Percentiles rank a stretch among this genome's conserved stretches.
Evolutionary conservation across 768 basidiomycete species (phyloP).

Genomic region (Tulasnella sp.): DNA sequence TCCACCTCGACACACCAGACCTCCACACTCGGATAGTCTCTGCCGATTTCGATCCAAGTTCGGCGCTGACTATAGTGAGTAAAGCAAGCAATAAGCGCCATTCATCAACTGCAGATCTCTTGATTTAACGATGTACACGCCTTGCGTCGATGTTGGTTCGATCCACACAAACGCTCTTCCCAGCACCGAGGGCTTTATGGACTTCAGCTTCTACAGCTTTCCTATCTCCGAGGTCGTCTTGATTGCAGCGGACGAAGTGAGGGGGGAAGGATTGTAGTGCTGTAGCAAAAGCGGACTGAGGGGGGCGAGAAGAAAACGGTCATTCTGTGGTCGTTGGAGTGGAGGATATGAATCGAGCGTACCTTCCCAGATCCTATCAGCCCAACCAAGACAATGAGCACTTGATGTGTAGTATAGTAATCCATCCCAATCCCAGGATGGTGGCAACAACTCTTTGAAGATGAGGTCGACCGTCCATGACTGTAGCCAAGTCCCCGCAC

Average conservation of each 20-base stretch:
- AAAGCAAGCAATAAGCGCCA: no score
- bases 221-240: slow-evolving; percentile 67
- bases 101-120: no score
- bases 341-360: slow-evolving; percentile 19
- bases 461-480: no score
- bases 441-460: neutral
- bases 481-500: neutral
- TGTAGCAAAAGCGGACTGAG: slow-evolving; percentile 56
- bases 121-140: neutral
- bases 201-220: slow-evolving; percentile 53
- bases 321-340: no score
- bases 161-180: slow-evolving; percentile 69
- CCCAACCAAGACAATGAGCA: slow-evolving; percentile 63
- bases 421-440: neutral
- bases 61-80: slow-evolving; percentile 15
- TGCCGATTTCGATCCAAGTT: slow-evolving; percentile 61
- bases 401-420: slow-evolving; percentile 25
- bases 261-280: slow-evolving; percentile 54
- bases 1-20: slow-evolving; percentile 59
- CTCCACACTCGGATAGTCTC: slow-evolving; percentile 48
- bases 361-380: slow-evolving; percentile 69
- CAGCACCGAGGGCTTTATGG: slow-evolving; percentile 39
- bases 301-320: slow-evolving; percentile 26
- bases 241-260: slow-evolving; percentile 58
- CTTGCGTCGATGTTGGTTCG: slow-evolving; percentile 61